These are phyloP conservation scores for Fremontodendron californicum DNA, from an alignment of 345 rosid genomes.

Conservation along the genomic window DNA sequence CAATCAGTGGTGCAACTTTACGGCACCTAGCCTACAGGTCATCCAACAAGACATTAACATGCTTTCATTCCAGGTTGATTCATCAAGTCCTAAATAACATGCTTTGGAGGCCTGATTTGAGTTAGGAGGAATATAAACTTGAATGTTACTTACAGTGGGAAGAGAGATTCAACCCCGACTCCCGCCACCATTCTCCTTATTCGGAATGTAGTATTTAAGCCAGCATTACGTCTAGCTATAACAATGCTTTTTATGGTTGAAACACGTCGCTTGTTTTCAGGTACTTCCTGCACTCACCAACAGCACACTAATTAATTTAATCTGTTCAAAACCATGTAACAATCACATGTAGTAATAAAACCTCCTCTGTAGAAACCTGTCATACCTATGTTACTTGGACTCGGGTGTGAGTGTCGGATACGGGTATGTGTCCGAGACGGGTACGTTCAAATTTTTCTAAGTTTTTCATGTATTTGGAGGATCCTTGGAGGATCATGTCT, in stretches of 20 bases:
- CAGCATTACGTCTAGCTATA: conserved; percentile 92
- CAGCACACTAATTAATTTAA: neutral
- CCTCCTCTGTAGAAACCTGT: neutral
- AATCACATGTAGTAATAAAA: neutral
- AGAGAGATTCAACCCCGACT: conserved; percentile 83
- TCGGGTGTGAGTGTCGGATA: too few species aligned
- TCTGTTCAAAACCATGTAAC: neutral
- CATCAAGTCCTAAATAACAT: neutral
- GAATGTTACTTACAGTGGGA: conserved; percentile 63
- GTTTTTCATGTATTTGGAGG: too few species aligned
- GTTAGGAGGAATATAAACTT: neutral
- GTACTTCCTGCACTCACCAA: conserved; percentile 68
- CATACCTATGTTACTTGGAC: too few species aligned
- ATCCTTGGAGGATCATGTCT: too few species aligned
- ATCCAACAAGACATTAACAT: neutral
- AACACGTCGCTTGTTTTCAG: conserved; percentile 89
- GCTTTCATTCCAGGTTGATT: neutral
- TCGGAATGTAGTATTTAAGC: conserved; percentile 79
- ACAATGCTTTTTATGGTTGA: conserved; percentile 72
- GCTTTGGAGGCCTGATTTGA: neutral
- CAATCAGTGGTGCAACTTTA: neutral
- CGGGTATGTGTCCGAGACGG: too few species aligned
- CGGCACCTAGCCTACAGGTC: neutral
- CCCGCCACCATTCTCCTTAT: conserved; percentile 91
- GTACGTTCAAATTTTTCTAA: too few species aligned